Percentiles rank a stretch among this genome's conserved stretches.
phyloP scores from a whole-genome alignment of 2,329 filamentous ascomycete genomes.

The Knoxdaviesia proteae region DNA sequence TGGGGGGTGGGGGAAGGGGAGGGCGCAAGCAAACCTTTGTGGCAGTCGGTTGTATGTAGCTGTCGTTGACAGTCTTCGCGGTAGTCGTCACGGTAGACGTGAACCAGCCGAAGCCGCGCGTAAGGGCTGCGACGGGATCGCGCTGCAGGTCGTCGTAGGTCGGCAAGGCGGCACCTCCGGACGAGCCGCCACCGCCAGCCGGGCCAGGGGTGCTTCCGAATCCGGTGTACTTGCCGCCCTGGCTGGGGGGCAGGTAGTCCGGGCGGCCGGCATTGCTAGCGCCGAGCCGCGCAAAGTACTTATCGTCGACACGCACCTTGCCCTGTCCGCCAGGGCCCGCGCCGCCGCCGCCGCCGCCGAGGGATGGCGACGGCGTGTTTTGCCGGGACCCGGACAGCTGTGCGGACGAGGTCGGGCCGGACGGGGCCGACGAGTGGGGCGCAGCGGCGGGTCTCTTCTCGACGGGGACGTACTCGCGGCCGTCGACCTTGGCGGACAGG shows the following conservation, averaged over 20 bases:
- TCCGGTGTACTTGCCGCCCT: slow-evolving; percentile 80
- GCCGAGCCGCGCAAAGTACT: slow-evolving; percentile 75
- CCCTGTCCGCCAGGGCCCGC: slow-evolving; percentile 12
- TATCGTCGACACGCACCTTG: slow-evolving; percentile 53
- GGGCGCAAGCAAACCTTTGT: slow-evolving; percentile 32
- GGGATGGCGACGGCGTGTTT: no score
- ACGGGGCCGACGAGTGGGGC: slow-evolving; percentile 6
- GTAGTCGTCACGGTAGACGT: slow-evolving; percentile 71
- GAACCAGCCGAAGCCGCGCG: slow-evolving; percentile 91
- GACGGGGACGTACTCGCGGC: slow-evolving; percentile 61
- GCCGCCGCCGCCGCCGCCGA: not conserved
- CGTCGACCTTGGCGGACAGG: slow-evolving; percentile 71
- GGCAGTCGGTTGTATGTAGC: slow-evolving; percentile 82
- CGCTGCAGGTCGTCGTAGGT: slow-evolving; percentile 75
- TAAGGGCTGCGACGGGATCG: slow-evolving; percentile 72
- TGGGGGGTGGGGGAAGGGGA: slow-evolving; percentile 1
- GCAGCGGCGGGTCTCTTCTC: slow-evolving; percentile 28
- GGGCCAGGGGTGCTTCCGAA: slow-evolving; percentile 63
- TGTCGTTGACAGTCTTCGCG: slow-evolving; percentile 76
- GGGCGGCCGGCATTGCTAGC: slow-evolving; percentile 60
- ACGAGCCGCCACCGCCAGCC: slow-evolving; percentile 18
- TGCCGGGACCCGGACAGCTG: slow-evolving; percentile 8
- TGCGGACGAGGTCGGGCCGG: slow-evolving; percentile 12
- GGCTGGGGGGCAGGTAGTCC: slow-evolving; percentile 58
- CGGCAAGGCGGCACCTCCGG: slow-evolving; percentile 25